Evolutionary conservation across 306 rosid genomes (phyloP).

Genomic region (Begonia masoniana): DNA sequence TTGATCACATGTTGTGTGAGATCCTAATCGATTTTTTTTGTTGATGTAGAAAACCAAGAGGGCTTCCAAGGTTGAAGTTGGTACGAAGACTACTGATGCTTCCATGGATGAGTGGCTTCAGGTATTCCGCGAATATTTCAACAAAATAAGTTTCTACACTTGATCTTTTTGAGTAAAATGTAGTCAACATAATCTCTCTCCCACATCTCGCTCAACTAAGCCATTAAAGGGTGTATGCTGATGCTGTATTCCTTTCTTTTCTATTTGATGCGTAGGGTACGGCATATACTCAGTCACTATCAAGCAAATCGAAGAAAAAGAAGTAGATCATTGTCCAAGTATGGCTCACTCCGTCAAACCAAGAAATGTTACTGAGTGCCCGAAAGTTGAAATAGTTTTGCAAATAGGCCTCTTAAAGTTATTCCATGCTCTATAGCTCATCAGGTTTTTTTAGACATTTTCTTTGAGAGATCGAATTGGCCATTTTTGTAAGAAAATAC

Average conservation of each 20-base stretch:
- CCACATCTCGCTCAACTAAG: not conserved
- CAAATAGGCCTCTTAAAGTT: constrained; percentile 26
- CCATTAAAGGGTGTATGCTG: not conserved
- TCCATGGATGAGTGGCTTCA: constrained; percentile 91
- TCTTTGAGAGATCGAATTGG: no score
- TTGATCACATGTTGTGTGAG: no score
- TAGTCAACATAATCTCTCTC: not conserved
- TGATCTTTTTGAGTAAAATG: no score
- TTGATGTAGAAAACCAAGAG: constrained; percentile 67
- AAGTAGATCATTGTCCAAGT: constrained; percentile 37
- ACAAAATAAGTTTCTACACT: no score
- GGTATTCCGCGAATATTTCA: constrained; percentile 24
- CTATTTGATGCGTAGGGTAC: constrained; percentile 60
- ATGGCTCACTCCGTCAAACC: not conserved
- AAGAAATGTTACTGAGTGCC: constrained; percentile 29
- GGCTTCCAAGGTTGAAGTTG: constrained; percentile 90
- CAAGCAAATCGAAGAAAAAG: constrained; percentile 81
- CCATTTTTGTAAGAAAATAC: no score
- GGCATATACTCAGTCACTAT: constrained; percentile 44
- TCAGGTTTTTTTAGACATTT: no score
- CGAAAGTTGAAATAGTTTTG: constrained; percentile 20
- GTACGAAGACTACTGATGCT: constrained; percentile 72
- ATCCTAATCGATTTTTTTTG: not conserved
- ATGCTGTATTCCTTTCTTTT: not conserved
- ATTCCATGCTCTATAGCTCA: not conserved